phyloP scores from a whole-genome alignment of 441 rosid genomes.

The Euphorbia schlechtendalii region DNA sequence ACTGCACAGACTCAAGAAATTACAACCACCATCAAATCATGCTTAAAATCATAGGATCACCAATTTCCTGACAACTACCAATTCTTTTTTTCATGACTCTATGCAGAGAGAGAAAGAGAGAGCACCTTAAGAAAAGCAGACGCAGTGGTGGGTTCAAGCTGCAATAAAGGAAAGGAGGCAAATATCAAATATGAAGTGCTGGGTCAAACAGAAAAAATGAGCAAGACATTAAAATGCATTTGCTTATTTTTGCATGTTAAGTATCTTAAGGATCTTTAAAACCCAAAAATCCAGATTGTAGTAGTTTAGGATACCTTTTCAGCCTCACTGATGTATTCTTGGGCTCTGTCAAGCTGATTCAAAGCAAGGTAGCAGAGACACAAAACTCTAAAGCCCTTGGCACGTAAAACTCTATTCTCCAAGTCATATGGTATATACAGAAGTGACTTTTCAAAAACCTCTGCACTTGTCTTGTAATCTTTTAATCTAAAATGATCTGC shows the following conservation, averaged over 20 bases:
- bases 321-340: conserved; percentile 80
- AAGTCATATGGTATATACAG: conserved; percentile 67
- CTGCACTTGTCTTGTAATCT: conserved; percentile 75
- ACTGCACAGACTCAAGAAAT: conserved; percentile 44
- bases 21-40: not conserved
- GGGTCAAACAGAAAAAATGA: not conserved
- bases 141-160: conserved; percentile 80
- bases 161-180: conserved; percentile 32
- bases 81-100: not conserved
- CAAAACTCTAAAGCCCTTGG: conserved; percentile 90
- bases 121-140: conserved; percentile 89
- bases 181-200: not conserved
- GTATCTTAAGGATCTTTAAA: conserved; percentile 7
- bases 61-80: conserved; percentile 15
- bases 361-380: conserved; percentile 88
- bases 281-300: conserved; percentile 15
- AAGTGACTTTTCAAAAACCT: conserved; percentile 87
- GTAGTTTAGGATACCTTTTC: conserved; percentile 52
- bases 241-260: conserved; percentile 8
- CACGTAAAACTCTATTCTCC: conserved; percentile 65
- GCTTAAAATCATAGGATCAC: conserved; percentile 16
- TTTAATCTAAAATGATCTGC: conserved; percentile 64
- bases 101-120: conserved; percentile 14
- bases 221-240: not conserved
- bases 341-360: conserved; percentile 74